Evolutionary conservation across 2,329 filamentous ascomycete genomes (phyloP), one percentile per base, ranked within the genome.

Genomic region (Orbilia blumenaviensis): DNA sequence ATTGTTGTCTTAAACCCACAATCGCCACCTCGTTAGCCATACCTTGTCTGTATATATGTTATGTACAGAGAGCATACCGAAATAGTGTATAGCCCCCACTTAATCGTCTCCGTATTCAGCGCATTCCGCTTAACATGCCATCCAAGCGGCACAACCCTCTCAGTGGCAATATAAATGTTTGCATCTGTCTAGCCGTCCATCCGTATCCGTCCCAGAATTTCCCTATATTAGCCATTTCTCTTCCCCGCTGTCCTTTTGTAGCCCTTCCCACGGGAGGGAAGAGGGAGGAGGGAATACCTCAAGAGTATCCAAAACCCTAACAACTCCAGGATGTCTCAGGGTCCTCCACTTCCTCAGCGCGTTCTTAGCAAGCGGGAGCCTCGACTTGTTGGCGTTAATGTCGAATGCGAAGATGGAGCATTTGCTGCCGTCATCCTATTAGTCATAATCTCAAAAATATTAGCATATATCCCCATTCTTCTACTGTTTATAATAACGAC

Each of bases 361-460:
- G 85, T 99, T 99, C 84, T 90, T 93, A 63, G 95, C 95, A 63
- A 99, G 88, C 42, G 94, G 92, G 21, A 97, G 84, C 66, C 90
- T 89, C 46, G 92, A 90, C 82, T 90, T 92, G 83, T 96, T 94
- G 2, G 79, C 74, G 74, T 87, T 87, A 67, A 96, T 88, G 82
- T 99, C 94, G 86, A 99, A 99, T 79, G 93, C 92, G 84, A 99
- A 97, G 79, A 99, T 94, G 84, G 93, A 97, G 84, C 95, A 99
- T 80, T 92, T 90, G 2, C 93, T 96, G 34, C 92, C 90, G 82
- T 98, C 94, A 84, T 98, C 94, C 93, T 97, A 80, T 69, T 77
- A 52, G 25, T 58, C 16, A 68, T 23, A 38, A 48, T n/a, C n/a
- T n/a, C n/a, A n/a, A n/a, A n/a, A n/a, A 58, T 79, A 27, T 12